phyloP scores from a whole-genome alignment of 2,329 filamentous ascomycete species.

The Fusarium sp. region DNA sequence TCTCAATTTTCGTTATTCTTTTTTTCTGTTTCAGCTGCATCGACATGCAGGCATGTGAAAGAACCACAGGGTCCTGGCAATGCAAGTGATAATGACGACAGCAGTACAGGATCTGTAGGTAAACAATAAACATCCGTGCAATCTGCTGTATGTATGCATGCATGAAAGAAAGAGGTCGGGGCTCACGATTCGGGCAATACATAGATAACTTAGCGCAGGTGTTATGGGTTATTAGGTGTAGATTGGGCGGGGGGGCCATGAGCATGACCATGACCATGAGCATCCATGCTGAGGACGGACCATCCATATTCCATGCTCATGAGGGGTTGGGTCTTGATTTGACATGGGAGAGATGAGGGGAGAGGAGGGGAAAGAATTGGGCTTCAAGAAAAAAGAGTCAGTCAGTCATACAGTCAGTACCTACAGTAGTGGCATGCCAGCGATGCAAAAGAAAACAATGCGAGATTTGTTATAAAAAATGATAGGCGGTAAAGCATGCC shows the following conservation, averaged over 20 bases:
- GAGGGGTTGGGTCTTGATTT: conserved; percentile 17
- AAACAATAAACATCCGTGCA: conserved; percentile 28
- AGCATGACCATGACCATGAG: background rate
- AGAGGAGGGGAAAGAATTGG: conserved; percentile 19
- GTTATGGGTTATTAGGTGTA: conserved; percentile 11
- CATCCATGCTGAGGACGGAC: conserved; percentile 6
- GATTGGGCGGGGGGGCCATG: conserved; percentile 24
- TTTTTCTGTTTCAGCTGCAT: conserved; percentile 5
- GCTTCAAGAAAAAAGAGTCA: conserved; percentile 6
- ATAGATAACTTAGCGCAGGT: conserved; percentile 1
- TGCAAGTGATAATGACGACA: conserved; percentile 40
- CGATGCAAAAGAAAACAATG: conserved; percentile 24
- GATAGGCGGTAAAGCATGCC: conserved; percentile 36
- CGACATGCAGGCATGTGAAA: conserved; percentile 29
- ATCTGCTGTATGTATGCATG: background rate
- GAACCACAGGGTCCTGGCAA: conserved; percentile 11
- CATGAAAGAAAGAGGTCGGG: conserved; percentile 30
- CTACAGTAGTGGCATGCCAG: conserved; percentile 6
- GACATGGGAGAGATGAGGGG: background rate
- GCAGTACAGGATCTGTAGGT: conserved; percentile 12
- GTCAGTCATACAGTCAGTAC: conserved; percentile 2
- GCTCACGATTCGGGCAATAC: conserved; percentile 32
- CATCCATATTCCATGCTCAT: conserved; percentile 16
- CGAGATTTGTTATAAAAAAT: conserved; percentile 31
- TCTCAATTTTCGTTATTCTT: background rate